Evolutionary conservation across 129 eudicot genomes (phyloP), one percentile per base, ranked within the genome.

Genomic region (Logfia minima): DNA sequence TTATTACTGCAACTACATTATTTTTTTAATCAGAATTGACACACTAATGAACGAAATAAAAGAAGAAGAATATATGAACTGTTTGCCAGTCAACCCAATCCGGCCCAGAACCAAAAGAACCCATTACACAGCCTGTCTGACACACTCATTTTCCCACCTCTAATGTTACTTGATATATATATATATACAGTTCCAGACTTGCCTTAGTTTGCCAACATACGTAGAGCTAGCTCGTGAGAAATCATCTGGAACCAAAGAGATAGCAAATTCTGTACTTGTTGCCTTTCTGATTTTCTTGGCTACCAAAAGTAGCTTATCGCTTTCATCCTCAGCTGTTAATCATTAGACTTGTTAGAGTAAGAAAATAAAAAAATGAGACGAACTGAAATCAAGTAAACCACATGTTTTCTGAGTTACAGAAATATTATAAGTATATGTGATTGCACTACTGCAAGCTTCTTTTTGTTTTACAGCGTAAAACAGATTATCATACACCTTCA

Each of bases 151-250:
- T 58, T 18, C 22, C 61, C 63, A 58, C 28, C 63, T 19, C 23
- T 58, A 58, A 76, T 29, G 41, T 17, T 51, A 68, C 55, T 5
- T 18, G 8, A 19, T 55, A 13, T 45, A 23, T 28, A 13, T 45
- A 23, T 28, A 24, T 11, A 18, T n/a, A 56, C 48, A 67, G 75
- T 51, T 73, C 6, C 66, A 69, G 63, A 80, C 90, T 83, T 87
- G 77, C 98, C 97, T 94, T 69, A 94, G 79, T 83, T 91, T 94
- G 75, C 98, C 98, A 72, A 94, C 87, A 65, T 91, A 94, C 45
- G 96, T 88, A 84, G 80, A 88, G 88, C 97, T 87, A 82, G 96
- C 91, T 79, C 89, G 84, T 63, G 97, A 94, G 72, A 94, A 94
- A 76, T 94, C 91, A 84, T 89, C 93, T 6, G 98, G 84, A 48